Evolutionary conservation across 805 yeast species (phyloP).

Genomic region (Yarrowia sp.): DNA sequence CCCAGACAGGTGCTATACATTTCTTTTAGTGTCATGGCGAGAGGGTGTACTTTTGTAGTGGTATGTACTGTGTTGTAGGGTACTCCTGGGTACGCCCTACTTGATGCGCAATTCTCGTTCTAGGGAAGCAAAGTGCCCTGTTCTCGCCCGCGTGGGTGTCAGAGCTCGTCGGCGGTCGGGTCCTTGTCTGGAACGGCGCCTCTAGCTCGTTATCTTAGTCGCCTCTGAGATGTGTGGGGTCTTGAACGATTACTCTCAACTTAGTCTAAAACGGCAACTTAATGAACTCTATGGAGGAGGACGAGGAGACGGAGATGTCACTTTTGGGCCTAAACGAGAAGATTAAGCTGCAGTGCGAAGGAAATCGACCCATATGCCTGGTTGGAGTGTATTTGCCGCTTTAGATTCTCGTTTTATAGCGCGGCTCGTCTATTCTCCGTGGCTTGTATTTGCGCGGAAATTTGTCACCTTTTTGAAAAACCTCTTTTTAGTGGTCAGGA

Average conservation of each 20-base stretch:
- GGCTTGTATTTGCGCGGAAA: no score
- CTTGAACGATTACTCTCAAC: not conserved
- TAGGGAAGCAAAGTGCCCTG: not conserved
- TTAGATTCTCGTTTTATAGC: no score
- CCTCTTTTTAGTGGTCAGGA: not conserved
- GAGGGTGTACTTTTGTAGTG: no score
- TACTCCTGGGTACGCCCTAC: no score
- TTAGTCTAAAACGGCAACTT: slow-evolving; percentile 20
- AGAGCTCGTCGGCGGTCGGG: slow-evolving; percentile 22
- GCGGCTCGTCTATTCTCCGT: no score
- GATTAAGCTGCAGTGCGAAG: not conserved
- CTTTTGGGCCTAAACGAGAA: not conserved
- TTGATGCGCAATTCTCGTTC: not conserved
- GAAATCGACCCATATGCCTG: not conserved
- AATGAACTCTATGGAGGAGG: not conserved
- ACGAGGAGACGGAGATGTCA: not conserved
- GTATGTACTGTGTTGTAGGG: no score
- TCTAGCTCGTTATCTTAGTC: slow-evolving; percentile 10
- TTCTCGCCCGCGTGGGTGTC: slow-evolving; percentile 1
- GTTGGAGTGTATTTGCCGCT: not conserved
- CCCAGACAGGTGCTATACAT: slow-evolving; percentile 16
- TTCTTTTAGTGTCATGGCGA: slow-evolving; percentile 12
- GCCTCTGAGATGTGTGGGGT: slow-evolving; percentile 32
- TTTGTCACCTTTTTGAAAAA: no score
- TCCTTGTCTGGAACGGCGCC: slow-evolving; percentile 11